Base-by-base conservation (phyloP, 1,284 basidiomycete genomes). In the Sporisorium iseilematis-ciliati region DNA sequence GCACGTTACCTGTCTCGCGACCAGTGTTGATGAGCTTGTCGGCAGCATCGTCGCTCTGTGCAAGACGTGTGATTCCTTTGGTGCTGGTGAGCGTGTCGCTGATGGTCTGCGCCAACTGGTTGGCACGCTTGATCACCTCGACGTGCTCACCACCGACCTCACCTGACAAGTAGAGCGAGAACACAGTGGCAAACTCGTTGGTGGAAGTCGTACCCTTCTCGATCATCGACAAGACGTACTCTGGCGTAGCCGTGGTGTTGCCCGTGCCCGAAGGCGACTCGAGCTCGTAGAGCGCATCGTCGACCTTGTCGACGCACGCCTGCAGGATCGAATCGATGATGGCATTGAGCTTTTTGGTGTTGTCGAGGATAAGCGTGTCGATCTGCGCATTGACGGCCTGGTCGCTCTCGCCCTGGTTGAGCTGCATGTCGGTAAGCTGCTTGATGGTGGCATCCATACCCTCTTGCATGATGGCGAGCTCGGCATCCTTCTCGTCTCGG, bases 241-340 rank as follows among this genome's bases (percentile, higher is more conserved):
- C 95, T 16, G 97, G 96, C 0, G 97, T 99, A 8, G 96, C 95
- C 77, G 93, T 96, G 73, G 92, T 90, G 87, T 98, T 98, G 46
- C 96, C 97, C 7, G 91, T 91, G 79, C 95, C 92, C 45, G 93
- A 92, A 10, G 95, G 94, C 7, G 95, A 95, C 86, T 99, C 96
- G 57, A 99, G 89, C 86, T 98, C 95, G 87, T 98, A 99, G 80
- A 98, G 93, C 4, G 93, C 90, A 84, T 98, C 96, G 82, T 99
- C 97, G 51, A 99, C 91, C 87, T 98, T 98, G 79, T 96, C 93
- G 40, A 96, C 93, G 83, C 96, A 98, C 10, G 94, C 93, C 86
- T 97, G 78, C 35, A 99, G 88, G 84, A 99, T 98, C 4, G 97
- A 99, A 87, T 99, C 94, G 83, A 99, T 98, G 85, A 99, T 97